Percentiles rank a stretch among this genome's conserved stretches.
Evolutionary conservation across 129 eudicot genomes (phyloP).

Genomic region (Saposhnikovia divaricata): DNA sequence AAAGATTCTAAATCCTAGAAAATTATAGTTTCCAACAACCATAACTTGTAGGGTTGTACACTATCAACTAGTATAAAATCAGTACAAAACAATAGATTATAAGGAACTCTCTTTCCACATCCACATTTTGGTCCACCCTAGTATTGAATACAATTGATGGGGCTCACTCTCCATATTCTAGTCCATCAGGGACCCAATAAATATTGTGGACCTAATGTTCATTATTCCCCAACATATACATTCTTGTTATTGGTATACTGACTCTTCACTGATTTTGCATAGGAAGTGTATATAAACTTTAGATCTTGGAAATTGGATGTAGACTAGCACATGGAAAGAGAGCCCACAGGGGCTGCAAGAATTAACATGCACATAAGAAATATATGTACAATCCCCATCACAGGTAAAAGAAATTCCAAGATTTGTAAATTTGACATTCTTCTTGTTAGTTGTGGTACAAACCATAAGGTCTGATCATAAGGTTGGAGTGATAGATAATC

Average conservation of each 20-base stretch:
- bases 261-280: constrained; percentile 25
- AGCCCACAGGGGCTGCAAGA: constrained; percentile 8
- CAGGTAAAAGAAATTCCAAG: background rate
- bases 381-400: background rate
- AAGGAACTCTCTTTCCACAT: background rate
- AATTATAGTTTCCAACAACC: background rate
- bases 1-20: background rate
- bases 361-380: background rate
- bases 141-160: constrained; percentile 17
- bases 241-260: constrained; percentile 25
- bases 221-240: constrained; percentile 24
- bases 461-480: background rate
- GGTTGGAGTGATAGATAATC: background rate
- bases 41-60: constrained; percentile 2
- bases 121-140: constrained; percentile 22
- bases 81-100: background rate
- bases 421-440: background rate
- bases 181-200: constrained; percentile 35
- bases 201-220: constrained; percentile 27
- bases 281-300: constrained; percentile 1
- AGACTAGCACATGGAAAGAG: constrained; percentile 8
- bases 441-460: background rate
- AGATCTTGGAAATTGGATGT: constrained; percentile 7
- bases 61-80: background rate
- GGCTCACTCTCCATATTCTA: constrained; percentile 27